Percentiles rank a stretch among this genome's conserved stretches.
These are phyloP conservation scores for Vitis hybrid DNA, from an alignment of 177 flowering plant genomes.

Conservation along the genomic window DNA sequence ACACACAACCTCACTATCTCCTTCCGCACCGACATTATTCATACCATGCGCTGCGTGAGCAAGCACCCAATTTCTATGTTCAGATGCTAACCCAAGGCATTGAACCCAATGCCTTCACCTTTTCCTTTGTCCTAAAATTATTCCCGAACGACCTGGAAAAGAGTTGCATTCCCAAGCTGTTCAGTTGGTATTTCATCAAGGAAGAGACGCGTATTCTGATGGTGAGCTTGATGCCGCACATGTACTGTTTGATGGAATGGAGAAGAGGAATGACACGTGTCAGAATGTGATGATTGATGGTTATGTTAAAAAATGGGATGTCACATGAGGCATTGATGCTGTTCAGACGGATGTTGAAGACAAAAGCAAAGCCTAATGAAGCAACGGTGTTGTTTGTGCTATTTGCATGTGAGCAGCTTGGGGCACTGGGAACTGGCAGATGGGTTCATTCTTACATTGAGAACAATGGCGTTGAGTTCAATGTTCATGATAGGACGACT, in stretches of 20 bases:
- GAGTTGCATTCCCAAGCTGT: conserved; percentile 53
- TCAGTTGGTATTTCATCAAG: conserved; percentile 35
- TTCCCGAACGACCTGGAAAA: conserved; percentile 38
- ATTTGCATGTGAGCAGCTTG: conserved; percentile 79
- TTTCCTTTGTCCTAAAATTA: conserved; percentile 58
- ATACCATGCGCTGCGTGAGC: conserved; percentile 28
- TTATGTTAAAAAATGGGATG: conserved; percentile 53
- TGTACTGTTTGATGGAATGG: conserved; percentile 55
- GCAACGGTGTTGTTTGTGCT: conserved; percentile 58
- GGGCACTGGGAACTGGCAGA: conserved; percentile 62
- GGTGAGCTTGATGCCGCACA: conserved; percentile 60
- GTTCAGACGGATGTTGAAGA: conserved; percentile 55
- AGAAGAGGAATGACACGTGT: conserved; percentile 67
- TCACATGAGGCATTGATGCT: conserved; percentile 51
- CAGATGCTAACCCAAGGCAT: conserved; percentile 52
- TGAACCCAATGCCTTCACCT: conserved; percentile 66
- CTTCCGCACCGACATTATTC: conserved; percentile 60
- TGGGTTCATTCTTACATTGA: conserved; percentile 73
- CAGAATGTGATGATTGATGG: conserved; percentile 95
- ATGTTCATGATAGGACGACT: conserved; percentile 59
- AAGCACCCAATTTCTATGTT: conserved; percentile 44
- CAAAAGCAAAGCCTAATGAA: conserved; percentile 47
- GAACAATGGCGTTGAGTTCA: conserved; percentile 35
- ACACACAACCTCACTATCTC: conserved; percentile 44
- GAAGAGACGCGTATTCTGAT: conserved; percentile 18